Percentiles rank a stretch among this genome's conserved stretches.
Conservation (phyloP, 2,329 filamentous ascomycete species). For the Xylaria digitata region DNA sequence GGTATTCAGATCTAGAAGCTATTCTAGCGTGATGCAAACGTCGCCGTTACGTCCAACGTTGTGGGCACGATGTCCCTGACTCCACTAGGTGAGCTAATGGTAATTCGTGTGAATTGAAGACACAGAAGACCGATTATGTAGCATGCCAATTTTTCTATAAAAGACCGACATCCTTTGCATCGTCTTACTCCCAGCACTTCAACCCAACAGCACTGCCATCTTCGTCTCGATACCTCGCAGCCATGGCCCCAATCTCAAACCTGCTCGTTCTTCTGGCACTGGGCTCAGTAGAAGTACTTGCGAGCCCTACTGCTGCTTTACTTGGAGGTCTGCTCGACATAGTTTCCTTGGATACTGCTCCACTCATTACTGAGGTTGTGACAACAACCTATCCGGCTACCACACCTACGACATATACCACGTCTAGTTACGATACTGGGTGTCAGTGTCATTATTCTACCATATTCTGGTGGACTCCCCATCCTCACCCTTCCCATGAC, state of each 20-base stretch:
- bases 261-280: slow-evolving; percentile 16
- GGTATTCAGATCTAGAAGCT: background rate
- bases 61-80: background rate
- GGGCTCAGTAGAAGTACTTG: slow-evolving; percentile 14
- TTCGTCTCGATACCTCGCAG: background rate
- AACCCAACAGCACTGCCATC: slow-evolving; percentile 6
- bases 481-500: slow-evolving; percentile 3
- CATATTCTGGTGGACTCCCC: slow-evolving; percentile 35
- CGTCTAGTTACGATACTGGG: slow-evolving; percentile 30
- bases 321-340: slow-evolving; percentile 16
- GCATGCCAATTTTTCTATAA: slow-evolving; percentile 11
- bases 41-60: slow-evolving; percentile 15
- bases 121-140: background rate
- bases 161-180: background rate
- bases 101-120: background rate
- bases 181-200: background rate
- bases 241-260: slow-evolving; percentile 14
- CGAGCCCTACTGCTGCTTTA: slow-evolving; percentile 20
- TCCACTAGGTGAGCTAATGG: background rate
- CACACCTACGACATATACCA: slow-evolving; percentile 34
- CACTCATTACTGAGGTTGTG: slow-evolving; percentile 28
- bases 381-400: slow-evolving; percentile 34
- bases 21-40: slow-evolving; percentile 5
- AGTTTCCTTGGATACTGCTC: slow-evolving; percentile 23
- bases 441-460: slow-evolving; percentile 36